Evolutionary conservation across 352 stramenopile genomes (phyloP), one percentile per base, ranked within the genome.

Genomic region (Phytophthora ramorum): DNA sequence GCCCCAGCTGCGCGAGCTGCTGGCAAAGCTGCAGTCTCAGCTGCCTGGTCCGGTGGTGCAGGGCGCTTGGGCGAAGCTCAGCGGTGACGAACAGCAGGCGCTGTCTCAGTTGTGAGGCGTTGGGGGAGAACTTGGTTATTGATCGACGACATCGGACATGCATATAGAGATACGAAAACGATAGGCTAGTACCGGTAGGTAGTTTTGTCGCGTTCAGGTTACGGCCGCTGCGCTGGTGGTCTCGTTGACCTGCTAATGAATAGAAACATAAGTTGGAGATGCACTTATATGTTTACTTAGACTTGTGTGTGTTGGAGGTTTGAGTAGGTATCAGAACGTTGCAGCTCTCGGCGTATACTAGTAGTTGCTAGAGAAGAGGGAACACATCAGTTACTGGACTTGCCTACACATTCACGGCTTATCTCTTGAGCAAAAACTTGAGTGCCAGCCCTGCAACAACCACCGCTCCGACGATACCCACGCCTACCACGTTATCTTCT

Each of bases 391-490:
- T 61, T 63, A 56, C 53, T 63, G 48, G 38, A 57, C 45, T 30
- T 54, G 53, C 22, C 40, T 47, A 51, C 58, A 48, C 24, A 45
- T 66, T 48, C 28, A 24, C 28, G 8, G n/a, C 54, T 90, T 78
- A 93, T 76, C 79, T 73, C 59, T 88, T 88, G 45, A 93, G 66
- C 57, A 93, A 70, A 63, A 93, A 64, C 67, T 88, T 90, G 32
- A 93, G 71, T 52, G 79, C 85, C 34, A 93, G 76, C 20, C 85
- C 85, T 7, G 83, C 83, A 19, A 93, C 81, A 3, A 93, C 83
- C 43, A 92, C 83, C 24, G 78, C 85, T 26, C 85, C 78, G 43
- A 93, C 74, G 19, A 93, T 81, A 7, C 85, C 79, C 19, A 93
- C 63, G 38, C 83, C 78, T 34, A 93, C 69, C n/a, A 89, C 82